These are phyloP conservation scores for Diversispora eburnea DNA, from an alignment of 192 early-diverging fungal species.

Conservation along the genomic window DNA sequence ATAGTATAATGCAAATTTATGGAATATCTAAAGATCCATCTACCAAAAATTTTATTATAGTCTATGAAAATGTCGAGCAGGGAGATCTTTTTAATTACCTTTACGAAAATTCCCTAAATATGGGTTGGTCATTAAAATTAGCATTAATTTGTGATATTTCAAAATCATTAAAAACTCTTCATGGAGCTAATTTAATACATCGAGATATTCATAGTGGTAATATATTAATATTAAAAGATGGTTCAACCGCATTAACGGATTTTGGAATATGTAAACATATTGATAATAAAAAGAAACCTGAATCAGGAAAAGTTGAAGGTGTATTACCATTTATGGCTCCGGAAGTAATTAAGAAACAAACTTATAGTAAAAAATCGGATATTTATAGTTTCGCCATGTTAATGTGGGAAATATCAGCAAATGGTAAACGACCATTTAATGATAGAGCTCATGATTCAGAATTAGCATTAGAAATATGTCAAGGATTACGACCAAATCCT, in stretches of 20 bases:
- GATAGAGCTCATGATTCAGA: slow-evolving; percentile 31
- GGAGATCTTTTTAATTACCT: slow-evolving; percentile 8
- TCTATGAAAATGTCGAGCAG: background rate
- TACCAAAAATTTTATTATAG: slow-evolving; percentile 9
- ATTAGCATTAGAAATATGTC: slow-evolving; percentile 33
- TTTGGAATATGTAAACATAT: slow-evolving; percentile 31
- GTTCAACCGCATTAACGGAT: slow-evolving; percentile 20
- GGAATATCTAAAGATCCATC: slow-evolving; percentile 12
- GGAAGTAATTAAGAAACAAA: slow-evolving; percentile 25
- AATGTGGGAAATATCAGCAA: slow-evolving; percentile 41
- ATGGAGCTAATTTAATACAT: slow-evolving; percentile 9
- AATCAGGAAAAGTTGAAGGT: slow-evolving; percentile 24
- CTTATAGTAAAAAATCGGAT: slow-evolving; percentile 24
- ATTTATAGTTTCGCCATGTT: slow-evolving; percentile 43
- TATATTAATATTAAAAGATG: background rate
- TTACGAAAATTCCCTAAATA: background rate
- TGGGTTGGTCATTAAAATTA: background rate
- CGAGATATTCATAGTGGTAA: slow-evolving; percentile 24
- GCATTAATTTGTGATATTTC: slow-evolving; percentile 1
- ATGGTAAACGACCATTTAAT: slow-evolving; percentile 36
- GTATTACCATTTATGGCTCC: slow-evolving; percentile 37
- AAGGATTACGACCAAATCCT: slow-evolving; percentile 35
- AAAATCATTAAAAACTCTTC: slow-evolving; percentile 1
- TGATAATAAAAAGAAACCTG: background rate
- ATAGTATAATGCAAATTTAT: background rate